Conservation (phyloP, 495 filamentous ascomycete species). For the Daldinia grandis region DNA sequence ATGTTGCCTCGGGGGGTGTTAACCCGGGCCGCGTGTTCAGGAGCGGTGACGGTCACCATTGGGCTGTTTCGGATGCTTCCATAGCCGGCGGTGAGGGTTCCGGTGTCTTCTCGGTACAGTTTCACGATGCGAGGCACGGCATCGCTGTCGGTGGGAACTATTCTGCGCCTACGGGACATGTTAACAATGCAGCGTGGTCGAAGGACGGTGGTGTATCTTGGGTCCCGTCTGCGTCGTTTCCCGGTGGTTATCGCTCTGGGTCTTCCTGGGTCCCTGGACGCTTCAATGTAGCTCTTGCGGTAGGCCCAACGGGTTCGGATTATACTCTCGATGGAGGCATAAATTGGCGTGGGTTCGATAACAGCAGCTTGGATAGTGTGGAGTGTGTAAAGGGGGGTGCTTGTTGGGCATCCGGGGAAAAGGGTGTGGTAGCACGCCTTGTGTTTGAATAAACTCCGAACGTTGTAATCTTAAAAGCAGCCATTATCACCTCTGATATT, state of each 20-base stretch:
- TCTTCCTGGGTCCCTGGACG: slow-evolving; percentile 26
- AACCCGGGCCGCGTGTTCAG: slow-evolving; percentile 33
- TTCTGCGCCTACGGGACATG: slow-evolving; percentile 7
- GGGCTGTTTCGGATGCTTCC: slow-evolving; percentile 32
- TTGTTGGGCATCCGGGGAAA: slow-evolving; percentile 39
- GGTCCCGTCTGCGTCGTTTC: slow-evolving; percentile 22
- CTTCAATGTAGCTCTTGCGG: slow-evolving; percentile 22
- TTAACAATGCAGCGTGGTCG: slow-evolving; percentile 30
- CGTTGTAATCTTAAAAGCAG: neutral
- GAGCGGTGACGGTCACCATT: slow-evolving; percentile 28
- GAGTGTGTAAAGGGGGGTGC: slow-evolving; percentile 24
- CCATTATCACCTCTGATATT: too few relatives aligned
- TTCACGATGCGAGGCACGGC: slow-evolving; percentile 29
- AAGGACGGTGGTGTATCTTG: slow-evolving; percentile 33
- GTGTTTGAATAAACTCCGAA: neutral
- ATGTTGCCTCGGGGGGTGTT: slow-evolving; percentile 32
- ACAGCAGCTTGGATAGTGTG: slow-evolving; percentile 38
- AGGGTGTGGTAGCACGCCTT: slow-evolving; percentile 30
- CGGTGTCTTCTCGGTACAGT: slow-evolving; percentile 40
- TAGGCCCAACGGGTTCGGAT: slow-evolving; percentile 36
- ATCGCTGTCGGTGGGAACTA: slow-evolving; percentile 40
- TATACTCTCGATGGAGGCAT: slow-evolving; percentile 26
- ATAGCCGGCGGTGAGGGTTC: slow-evolving; percentile 29
- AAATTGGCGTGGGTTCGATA: slow-evolving; percentile 32
- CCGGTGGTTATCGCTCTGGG: slow-evolving; percentile 37